phyloP scores from a whole-genome alignment of 176 grass and related monocot genomes.

The Olyra latifolia region DNA sequence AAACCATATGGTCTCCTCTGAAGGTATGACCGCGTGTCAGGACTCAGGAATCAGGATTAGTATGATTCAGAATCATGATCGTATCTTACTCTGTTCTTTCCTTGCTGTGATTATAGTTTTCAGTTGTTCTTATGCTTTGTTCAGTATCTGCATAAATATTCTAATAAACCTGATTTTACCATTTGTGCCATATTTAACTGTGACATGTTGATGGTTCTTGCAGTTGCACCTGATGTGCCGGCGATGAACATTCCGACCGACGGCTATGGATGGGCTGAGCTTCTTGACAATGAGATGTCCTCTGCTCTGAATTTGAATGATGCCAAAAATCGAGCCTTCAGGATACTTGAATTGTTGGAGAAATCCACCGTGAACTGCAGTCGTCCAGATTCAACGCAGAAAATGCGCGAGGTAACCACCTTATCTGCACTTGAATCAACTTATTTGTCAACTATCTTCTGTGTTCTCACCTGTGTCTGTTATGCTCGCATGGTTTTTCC shows the following conservation, averaged over 20 bases:
- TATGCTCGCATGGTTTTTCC: not conserved
- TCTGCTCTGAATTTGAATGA: conserved; percentile 48
- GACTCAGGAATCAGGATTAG: no score
- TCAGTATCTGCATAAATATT: not conserved
- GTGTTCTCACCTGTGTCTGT: not conserved
- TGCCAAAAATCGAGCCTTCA: conserved; percentile 48
- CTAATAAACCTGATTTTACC: not conserved
- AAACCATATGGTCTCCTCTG: not conserved
- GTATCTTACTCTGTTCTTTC: not conserved
- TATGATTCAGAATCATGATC: not conserved
- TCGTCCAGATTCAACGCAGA: conserved; percentile 17
- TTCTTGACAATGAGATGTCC: conserved; percentile 59
- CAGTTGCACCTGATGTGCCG: conserved; percentile 3
- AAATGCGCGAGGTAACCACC: conserved; percentile 41
- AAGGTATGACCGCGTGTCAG: not conserved
- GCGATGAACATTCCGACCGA: not conserved
- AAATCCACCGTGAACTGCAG: conserved; percentile 15
- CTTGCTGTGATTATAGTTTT: not conserved
- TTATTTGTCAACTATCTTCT: not conserved
- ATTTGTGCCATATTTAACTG: not conserved
- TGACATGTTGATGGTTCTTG: not conserved
- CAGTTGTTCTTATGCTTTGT: not conserved
- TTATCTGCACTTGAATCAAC: not conserved
- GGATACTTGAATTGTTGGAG: conserved; percentile 48
- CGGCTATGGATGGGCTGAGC: conserved; percentile 49